Base-by-base conservation (phyloP, 257 asterid genomes). In the Knoxia roxburghii region DNA sequence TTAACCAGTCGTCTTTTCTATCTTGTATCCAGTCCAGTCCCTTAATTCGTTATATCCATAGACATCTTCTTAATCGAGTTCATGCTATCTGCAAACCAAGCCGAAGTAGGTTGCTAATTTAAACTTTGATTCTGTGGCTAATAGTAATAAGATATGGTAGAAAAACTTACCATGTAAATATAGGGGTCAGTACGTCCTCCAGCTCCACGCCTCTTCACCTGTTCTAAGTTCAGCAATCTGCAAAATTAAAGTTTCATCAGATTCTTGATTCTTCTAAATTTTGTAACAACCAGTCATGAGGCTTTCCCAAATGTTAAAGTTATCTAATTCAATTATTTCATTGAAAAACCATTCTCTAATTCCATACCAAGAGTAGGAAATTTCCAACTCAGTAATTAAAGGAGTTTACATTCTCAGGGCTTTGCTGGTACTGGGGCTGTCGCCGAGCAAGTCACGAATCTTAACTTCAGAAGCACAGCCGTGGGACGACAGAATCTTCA, bases 351-450 rank as follows among this genome's bases (percentile, higher is more conserved):
- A 17, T n/a, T n/a, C n/a, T n/a, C n/a, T n/a, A n/a, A n/a, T n/a
- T n/a, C n/a, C n/a, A n/a, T n/a, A n/a, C n/a, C n/a, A n/a, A n/a
- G n/a, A n/a, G n/a, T n/a, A n/a, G n/a, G n/a, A n/a, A n/a, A n/a
- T n/a, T n/a, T n/a, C n/a, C n/a, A n/a, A n/a, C n/a, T n/a, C n/a
- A n/a, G n/a, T n/a, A n/a, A 59, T 32, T 67, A 46, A 51, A 60
- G 43, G 39, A 24, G n/a, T 43, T 29, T 27, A 68, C 99, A 88
- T 79, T 85, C 99, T 85, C 82, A 94, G 83, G 64, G 99, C 99
- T 80, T 94, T 94, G 95, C 99, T 94, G 54, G 97, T 90, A 76
- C 95, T 86, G 71, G 97, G 99, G 84, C 95, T 94, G 75, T 94
- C 95, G 35, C 99, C 97, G 0, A 90, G 97, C 76, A 86, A 62